Base-by-base conservation (phyloP, 495 filamentous ascomycete genomes). In the Letharia lupina region DNA sequence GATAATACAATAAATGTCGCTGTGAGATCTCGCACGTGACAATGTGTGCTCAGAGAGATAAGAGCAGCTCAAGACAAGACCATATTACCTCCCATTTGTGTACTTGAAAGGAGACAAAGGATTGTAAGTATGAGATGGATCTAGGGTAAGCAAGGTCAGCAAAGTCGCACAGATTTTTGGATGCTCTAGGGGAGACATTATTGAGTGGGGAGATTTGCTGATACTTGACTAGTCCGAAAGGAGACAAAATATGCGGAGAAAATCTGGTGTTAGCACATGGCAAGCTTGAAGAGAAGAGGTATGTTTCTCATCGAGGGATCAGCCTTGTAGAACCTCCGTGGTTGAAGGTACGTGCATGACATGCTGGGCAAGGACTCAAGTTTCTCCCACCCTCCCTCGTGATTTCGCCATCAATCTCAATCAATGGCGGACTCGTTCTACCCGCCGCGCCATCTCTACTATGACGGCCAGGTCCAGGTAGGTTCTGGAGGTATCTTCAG, bases 401-500 rank as follows among this genome's bases (percentile, higher is more conserved):
- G n/a, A 44, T 31, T 15, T 10, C 23, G 52, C n/a, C 28, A 57
- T 33, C 31, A 60, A 65, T 62, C 58, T 61, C 63, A 37, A 40
- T 64, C 33, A 41, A 84, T 84, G 81, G 67, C 73, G 64, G 71
- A 77, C 47, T 64, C 68, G 70, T 56, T 75, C 75, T 80, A 80
- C 71, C 72, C 77, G 68, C 76, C 81, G 35, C 85, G 81, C 68
- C 81, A 84, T 69, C 82, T 89, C 68, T 91, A 86, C 77, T 90
- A 87, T 75, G 80, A 85, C 68, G 89, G 89, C 70, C 80, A 82
- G 68, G 71, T 76, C 42, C 86, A 86, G 65, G 70, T 77, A 57
- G 78, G 85, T 39, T 87, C 84, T 35, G 81, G 81, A 61, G 77
- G 80, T 56, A 83, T 84, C 56, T 91, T 91, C 75, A 80, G 83